Conservation (phyloP, 1,284 basidiomycete species). For the Fomes fomentarius region DNA sequence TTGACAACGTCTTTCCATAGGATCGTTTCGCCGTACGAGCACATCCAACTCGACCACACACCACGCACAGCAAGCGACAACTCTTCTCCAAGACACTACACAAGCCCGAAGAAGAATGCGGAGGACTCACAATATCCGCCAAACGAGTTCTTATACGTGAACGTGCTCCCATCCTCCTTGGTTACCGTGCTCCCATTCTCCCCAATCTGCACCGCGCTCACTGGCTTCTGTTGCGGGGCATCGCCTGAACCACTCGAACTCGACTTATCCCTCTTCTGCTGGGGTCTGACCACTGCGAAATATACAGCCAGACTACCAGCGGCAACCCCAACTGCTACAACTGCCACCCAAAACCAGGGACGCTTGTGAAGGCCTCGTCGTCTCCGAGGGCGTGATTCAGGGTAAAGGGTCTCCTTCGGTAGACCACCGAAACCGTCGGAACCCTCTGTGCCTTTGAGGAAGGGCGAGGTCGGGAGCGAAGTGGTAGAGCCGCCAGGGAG, state of each 20-base stretch:
- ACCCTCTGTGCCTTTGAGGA: neutral
- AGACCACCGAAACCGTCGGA: neutral
- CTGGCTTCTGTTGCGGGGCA: conserved; percentile 16
- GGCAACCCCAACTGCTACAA: conserved; percentile 40
- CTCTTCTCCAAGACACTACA: neutral
- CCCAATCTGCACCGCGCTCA: conserved; percentile 40
- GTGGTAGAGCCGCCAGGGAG: neutral
- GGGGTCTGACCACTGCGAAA: conserved; percentile 43
- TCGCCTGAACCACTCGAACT: conserved; percentile 8
- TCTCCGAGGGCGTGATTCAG: neutral
- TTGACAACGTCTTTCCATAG: neutral
- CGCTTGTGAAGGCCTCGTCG: conserved; percentile 22
- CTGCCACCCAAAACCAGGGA: conserved; percentile 30
- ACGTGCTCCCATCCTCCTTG: conserved; percentile 63
- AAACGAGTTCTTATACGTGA: conserved; percentile 72
- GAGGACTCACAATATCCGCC: conserved; percentile 69
- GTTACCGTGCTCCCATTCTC: conserved; percentile 67
- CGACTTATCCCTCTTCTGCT: conserved; percentile 26
- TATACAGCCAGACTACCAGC: conserved; percentile 40
- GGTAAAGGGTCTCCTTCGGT: neutral
- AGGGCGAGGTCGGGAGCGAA: neutral
- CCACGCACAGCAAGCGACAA: too few relatives aligned
- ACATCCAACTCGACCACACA: too few relatives aligned
- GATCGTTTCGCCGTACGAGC: neutral
- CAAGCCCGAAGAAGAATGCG: neutral